phyloP scores from a whole-genome alignment of 495 filamentous ascomycete genomes.

The Corynascus novoguineensis region DNA sequence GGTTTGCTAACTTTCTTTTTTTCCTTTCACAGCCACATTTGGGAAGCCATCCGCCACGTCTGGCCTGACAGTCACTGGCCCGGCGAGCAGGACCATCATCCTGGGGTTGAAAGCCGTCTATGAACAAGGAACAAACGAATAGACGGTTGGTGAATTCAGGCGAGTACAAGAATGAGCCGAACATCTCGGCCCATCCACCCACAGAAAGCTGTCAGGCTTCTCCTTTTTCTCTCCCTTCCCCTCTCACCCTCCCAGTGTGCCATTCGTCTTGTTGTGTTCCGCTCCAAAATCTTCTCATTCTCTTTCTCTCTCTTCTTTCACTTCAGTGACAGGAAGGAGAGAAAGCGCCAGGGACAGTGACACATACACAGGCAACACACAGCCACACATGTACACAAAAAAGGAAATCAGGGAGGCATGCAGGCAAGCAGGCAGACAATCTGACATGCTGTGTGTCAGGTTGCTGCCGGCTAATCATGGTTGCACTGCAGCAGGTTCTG shows the following conservation, averaged over 20 bases:
- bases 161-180: too few species aligned
- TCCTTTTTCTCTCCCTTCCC: too few species aligned
- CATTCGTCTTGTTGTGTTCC: too few species aligned
- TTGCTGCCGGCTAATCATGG: not conserved
- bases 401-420: too few species aligned
- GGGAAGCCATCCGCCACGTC: slow-evolving; percentile 76
- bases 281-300: not conserved
- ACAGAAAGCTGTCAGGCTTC: too few species aligned
- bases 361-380: too few species aligned
- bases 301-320: not conserved
- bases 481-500: not conserved
- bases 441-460: too few species aligned
- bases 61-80: slow-evolving; percentile 84
- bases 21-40: slow-evolving; percentile 62
- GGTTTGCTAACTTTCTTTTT: not conserved
- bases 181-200: too few species aligned
- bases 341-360: slow-evolving; percentile 1
- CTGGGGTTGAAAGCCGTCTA: slow-evolving; percentile 32
- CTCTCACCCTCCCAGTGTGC: not conserved
- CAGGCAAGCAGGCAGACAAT: too few species aligned
- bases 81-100: slow-evolving; percentile 54
- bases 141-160: too few species aligned
- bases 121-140: not conserved
- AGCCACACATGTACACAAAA: too few species aligned
- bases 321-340: too few species aligned